These are phyloP conservation scores for Debaryomyces psychrophilus DNA, from an alignment of 1,139 yeast species.

Conservation along the genomic window DNA sequence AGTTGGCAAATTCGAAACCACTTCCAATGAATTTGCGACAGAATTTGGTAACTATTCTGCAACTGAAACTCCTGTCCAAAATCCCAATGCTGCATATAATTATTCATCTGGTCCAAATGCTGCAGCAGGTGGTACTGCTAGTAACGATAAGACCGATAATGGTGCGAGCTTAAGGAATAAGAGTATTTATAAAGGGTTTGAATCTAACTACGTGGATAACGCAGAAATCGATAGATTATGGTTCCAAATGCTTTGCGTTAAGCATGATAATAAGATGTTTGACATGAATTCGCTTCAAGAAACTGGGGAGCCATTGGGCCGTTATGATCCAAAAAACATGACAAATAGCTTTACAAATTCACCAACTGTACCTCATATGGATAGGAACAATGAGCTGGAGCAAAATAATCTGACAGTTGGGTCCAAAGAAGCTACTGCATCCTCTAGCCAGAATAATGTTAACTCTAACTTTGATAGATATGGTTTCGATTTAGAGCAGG, in stretches of 20 bases:
- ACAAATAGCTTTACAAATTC: not conserved
- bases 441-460: slow-evolving; percentile 1
- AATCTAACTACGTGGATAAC: slow-evolving; percentile 31
- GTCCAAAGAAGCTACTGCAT: not conserved
- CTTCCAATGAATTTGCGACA: slow-evolving; percentile 16
- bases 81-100: not conserved
- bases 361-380: not conserved
- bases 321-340: not conserved
- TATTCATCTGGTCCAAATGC: not conserved
- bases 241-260: slow-evolving; percentile 41
- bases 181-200: slow-evolving; percentile 18
- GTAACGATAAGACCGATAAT: not conserved
- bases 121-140: not conserved
- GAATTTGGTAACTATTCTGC: slow-evolving; percentile 1
- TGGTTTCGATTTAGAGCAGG: slow-evolving; percentile 21
- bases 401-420: not conserved
- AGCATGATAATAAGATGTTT: slow-evolving; percentile 23
- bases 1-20: slow-evolving; percentile 21
- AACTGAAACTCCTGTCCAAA: not conserved
- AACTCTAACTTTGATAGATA: slow-evolving; percentile 13
- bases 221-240: slow-evolving; percentile 45
- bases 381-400: not conserved
- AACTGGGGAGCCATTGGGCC: not conserved
- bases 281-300: not conserved
- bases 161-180: not conserved